Evolutionary conservation across 208 protist genomes (phyloP).

Genomic region (Leishmania tropica): DNA sequence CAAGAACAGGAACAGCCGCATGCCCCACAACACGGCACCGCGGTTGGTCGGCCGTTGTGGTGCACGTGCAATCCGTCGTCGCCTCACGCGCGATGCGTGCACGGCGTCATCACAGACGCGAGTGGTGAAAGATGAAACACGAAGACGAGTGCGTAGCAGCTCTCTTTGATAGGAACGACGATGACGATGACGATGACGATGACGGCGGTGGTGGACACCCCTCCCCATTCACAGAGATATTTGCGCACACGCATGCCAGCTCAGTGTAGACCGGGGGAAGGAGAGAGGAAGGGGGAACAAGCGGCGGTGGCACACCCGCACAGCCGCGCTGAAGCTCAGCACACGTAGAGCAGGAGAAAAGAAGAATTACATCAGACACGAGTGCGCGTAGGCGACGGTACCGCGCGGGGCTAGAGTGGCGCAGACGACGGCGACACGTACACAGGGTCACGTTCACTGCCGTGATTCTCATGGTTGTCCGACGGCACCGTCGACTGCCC

Average conservation of each 20-base stretch:
- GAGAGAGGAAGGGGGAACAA: conserved; percentile 1
- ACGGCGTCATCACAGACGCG: too few relatives aligned
- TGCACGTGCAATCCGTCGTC: too few relatives aligned
- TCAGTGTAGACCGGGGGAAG: not conserved
- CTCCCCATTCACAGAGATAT: conserved; percentile 11
- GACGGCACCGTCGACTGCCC: not conserved
- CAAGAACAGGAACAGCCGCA: too few relatives aligned
- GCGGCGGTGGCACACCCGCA: not conserved
- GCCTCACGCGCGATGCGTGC: too few relatives aligned
- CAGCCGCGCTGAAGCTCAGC: not conserved
- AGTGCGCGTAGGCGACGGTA: not conserved
- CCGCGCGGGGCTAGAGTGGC: not conserved
- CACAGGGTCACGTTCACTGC: not conserved
- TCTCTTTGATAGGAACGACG: not conserved
- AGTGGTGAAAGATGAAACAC: not conserved
- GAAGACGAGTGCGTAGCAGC: not conserved
- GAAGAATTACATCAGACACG: not conserved
- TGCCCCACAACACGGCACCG: too few relatives aligned
- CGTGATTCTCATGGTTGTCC: not conserved
- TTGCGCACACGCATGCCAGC: not conserved
- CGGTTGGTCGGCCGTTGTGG: too few relatives aligned
- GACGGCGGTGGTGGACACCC: not conserved
- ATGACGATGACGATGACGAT: not conserved
- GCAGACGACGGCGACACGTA: not conserved
- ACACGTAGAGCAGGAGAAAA: not conserved